phyloP scores from a whole-genome alignment of 2,329 filamentous ascomycete species.

The Sclerotinia sclerotiorum region DNA sequence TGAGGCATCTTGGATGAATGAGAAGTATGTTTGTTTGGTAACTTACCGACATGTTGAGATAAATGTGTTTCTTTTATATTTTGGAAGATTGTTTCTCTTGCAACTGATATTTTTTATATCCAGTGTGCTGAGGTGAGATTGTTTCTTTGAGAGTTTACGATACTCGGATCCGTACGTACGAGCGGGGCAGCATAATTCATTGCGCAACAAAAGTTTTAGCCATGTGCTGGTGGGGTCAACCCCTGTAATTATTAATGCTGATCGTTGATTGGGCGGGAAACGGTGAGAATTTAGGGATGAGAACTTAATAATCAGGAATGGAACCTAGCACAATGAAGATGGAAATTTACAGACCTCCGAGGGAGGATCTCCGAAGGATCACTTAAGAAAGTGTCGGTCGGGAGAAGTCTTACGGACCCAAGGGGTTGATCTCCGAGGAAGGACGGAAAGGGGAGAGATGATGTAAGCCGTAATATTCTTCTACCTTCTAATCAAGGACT shows the following conservation, averaged over 20 bases:
- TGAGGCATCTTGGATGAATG: slow-evolving; percentile 15
- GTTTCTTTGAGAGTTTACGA: background rate
- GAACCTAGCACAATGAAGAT: background rate
- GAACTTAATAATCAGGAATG: background rate
- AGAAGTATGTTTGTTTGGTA: slow-evolving; percentile 1
- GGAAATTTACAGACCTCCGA: slow-evolving; percentile 1
- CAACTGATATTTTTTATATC: slow-evolving; percentile 2
- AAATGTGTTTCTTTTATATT: slow-evolving; percentile 5
- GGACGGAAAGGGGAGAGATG: background rate
- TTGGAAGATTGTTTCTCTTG: background rate
- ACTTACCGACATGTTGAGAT: slow-evolving; percentile 20
- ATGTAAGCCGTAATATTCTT: slow-evolving; percentile 10
- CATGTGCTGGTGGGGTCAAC: slow-evolving; percentile 12
- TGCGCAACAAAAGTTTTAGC: slow-evolving; percentile 13
- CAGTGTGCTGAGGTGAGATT: slow-evolving; percentile 17
- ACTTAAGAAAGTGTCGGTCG: background rate
- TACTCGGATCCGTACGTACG: slow-evolving; percentile 6
- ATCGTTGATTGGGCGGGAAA: slow-evolving; percentile 11
- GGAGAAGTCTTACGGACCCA: background rate
- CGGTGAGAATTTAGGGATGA: background rate
- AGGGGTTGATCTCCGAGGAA: slow-evolving; percentile 7
- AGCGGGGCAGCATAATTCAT: slow-evolving; percentile 17
- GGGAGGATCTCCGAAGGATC: slow-evolving; percentile 5
- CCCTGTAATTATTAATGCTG: slow-evolving; percentile 6
- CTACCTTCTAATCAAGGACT: slow-evolving; percentile 12